These are phyloP conservation scores for Monosporascus sp. DNA, from an alignment of 2,329 filamentous ascomycete genomes.

Conservation along the genomic window DNA sequence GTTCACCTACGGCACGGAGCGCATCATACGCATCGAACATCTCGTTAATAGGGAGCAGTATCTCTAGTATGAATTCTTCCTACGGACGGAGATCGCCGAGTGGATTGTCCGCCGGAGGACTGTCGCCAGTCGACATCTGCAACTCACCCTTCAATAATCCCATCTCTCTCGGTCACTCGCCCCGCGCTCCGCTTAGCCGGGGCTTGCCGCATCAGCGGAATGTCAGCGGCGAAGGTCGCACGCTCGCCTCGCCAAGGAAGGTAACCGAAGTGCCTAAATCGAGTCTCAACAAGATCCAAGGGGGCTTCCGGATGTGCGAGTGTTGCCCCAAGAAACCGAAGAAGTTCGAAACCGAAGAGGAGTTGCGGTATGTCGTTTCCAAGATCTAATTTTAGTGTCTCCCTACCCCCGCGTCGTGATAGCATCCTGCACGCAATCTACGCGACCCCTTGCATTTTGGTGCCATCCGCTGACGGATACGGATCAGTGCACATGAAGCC, in stretches of 20 bases:
- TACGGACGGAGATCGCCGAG: constrained; percentile 43
- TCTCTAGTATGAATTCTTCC: constrained; percentile 38
- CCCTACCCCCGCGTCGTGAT: not conserved
- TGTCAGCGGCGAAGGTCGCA: constrained; percentile 36
- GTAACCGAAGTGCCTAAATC: constrained; percentile 45
- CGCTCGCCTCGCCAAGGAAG: constrained; percentile 45
- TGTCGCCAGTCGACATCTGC: constrained; percentile 35
- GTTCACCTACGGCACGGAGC: constrained; percentile 39
- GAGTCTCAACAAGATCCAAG: constrained; percentile 44
- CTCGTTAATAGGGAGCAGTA: constrained; percentile 38
- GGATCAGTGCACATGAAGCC: constrained; percentile 71
- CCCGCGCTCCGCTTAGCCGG: constrained; percentile 40
- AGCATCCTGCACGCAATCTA: not conserved
- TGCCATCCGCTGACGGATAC: constrained; percentile 8
- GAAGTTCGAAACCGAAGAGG: constrained; percentile 81
- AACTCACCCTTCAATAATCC: constrained; percentile 46
- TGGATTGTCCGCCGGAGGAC: constrained; percentile 41
- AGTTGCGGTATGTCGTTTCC: constrained; percentile 64
- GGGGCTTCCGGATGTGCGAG: constrained; percentile 65
- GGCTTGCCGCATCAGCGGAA: constrained; percentile 39
- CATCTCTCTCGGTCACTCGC: constrained; percentile 44
- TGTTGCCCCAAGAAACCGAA: constrained; percentile 97
- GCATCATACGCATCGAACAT: constrained; percentile 44
- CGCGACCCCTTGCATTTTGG: not conserved
- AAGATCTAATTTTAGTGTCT: not conserved